A percentile compares a stretch with the other conserved stretches of the same genome.
phyloP scores from a whole-genome alignment of 2,329 filamentous ascomycete species.

The Gnomoniopsis smithogilvyi region DNA sequence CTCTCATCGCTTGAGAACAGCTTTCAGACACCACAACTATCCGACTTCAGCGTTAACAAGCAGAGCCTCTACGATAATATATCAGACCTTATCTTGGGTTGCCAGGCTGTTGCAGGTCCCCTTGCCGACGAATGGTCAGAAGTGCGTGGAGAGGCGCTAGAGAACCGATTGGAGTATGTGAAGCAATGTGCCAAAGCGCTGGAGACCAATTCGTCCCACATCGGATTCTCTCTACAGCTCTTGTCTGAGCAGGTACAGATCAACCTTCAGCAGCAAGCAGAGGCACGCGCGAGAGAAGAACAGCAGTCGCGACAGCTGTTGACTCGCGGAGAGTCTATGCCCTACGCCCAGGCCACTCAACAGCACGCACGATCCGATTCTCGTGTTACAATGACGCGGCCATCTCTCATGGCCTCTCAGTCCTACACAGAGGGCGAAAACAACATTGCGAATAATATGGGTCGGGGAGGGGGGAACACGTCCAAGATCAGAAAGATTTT shows the following conservation, averaged over 20 bases:
- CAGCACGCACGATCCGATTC: constrained; percentile 56
- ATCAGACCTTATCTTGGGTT: constrained; percentile 81
- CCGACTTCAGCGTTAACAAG: constrained; percentile 86
- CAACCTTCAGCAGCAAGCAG: constrained; percentile 46
- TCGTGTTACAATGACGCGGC: constrained; percentile 43
- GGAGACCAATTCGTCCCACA: constrained; percentile 81
- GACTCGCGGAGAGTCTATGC: constrained; percentile 56
- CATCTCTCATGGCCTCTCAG: constrained; percentile 51
- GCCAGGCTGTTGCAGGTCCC: constrained; percentile 88
- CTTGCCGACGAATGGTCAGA: constrained; percentile 95
- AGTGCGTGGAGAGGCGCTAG: constrained; percentile 82
- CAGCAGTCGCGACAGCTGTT: constrained; percentile 47
- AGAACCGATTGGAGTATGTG: constrained; percentile 80
- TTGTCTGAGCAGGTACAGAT: constrained; percentile 76
- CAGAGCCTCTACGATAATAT: constrained; percentile 92
- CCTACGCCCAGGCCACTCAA: constrained; percentile 37
- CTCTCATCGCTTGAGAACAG: constrained; percentile 73
- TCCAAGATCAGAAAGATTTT: constrained; percentile 66
- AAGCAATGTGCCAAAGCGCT: constrained; percentile 73
- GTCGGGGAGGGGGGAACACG: constrained; percentile 50
- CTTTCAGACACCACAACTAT: constrained; percentile 79
- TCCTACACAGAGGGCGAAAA: constrained; percentile 64
- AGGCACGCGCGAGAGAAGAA: constrained; percentile 43
- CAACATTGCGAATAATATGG: constrained; percentile 44
- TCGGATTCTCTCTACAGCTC: constrained; percentile 83